phyloP scores from a whole-genome alignment of 305 asterid genomes.

The Solanum hybrid region DNA sequence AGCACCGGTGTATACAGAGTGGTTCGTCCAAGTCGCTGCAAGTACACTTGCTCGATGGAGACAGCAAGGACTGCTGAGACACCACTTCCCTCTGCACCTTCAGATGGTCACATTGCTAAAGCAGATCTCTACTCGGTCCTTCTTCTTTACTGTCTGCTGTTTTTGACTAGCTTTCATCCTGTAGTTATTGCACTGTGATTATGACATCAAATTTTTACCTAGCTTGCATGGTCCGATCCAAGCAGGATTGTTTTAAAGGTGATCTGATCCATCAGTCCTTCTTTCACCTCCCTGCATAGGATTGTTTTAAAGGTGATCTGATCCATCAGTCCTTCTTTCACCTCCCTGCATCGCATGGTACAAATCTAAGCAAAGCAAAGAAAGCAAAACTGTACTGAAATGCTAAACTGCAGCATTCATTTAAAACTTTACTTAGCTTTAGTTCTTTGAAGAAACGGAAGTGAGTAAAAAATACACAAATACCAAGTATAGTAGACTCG shows the following conservation, averaged over 20 bases:
- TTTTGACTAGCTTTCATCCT: constrained; percentile 25
- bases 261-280: background rate
- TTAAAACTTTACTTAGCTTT: background rate
- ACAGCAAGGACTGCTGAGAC: constrained; percentile 15
- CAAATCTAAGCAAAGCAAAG: background rate
- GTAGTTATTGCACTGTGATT: constrained; percentile 5
- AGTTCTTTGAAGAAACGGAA: background rate
- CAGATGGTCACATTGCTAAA: constrained; percentile 22
- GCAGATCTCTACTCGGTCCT: constrained; percentile 21
- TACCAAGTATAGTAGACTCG: background rate
- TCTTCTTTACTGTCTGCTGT: constrained; percentile 23
- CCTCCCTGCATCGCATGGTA: background rate
- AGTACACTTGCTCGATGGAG: constrained; percentile 63
- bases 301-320: background rate
- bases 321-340: background rate
- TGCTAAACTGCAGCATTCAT: background rate
- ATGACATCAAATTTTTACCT: background rate
- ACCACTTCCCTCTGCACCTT: constrained; percentile 27
- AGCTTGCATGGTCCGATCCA: background rate
- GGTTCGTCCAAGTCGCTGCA: constrained; percentile 74
- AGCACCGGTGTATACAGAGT: constrained; percentile 63
- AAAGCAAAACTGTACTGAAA: background rate
- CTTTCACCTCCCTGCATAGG: background rate
- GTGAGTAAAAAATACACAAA: background rate
- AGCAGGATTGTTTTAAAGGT: background rate